Evolutionary conservation across 1,284 basidiomycete species (phyloP).

Genomic region (Fistulina hepatica): DNA sequence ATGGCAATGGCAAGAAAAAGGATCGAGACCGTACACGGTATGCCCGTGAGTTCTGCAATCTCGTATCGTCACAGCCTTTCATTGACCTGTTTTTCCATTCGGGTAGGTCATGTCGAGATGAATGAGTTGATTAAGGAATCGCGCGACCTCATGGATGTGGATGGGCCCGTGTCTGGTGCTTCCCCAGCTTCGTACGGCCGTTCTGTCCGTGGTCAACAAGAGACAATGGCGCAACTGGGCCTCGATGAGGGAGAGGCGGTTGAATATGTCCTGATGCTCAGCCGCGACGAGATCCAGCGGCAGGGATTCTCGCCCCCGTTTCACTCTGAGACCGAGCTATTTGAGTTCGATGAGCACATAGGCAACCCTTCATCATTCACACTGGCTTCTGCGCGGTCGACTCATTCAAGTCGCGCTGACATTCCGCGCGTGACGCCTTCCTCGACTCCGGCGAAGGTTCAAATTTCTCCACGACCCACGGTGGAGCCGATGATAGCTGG

Average conservation of each 20-base stretch:
- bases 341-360: slow-evolving; percentile 6
- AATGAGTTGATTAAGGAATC: slow-evolving; percentile 57
- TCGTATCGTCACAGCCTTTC: background rate
- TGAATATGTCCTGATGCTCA: slow-evolving; percentile 79
- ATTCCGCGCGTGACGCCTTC: too few species aligned
- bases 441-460: too few species aligned
- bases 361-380: slow-evolving; percentile 2
- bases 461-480: too few species aligned
- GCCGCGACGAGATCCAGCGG: slow-evolving; percentile 75
- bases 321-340: background rate
- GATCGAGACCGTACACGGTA: slow-evolving; percentile 19
- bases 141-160: slow-evolving; percentile 38
- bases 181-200: background rate
- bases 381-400: background rate
- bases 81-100: too few species aligned
- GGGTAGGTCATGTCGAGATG: slow-evolving; percentile 58
- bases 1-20: slow-evolving; percentile 25
- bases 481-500: too few species aligned
- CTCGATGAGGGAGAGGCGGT: slow-evolving; percentile 70
- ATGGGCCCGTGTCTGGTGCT: slow-evolving; percentile 17
- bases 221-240: slow-evolving; percentile 51
- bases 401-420: too few species aligned
- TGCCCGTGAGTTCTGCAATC: slow-evolving; percentile 33
- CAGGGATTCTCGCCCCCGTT: too few species aligned
- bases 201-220: slow-evolving; percentile 40